Percentiles rank a stretch among this genome's conserved stretches.
Conservation (phyloP, 495 filamentous ascomycete species). For the Xylaria grammica region DNA sequence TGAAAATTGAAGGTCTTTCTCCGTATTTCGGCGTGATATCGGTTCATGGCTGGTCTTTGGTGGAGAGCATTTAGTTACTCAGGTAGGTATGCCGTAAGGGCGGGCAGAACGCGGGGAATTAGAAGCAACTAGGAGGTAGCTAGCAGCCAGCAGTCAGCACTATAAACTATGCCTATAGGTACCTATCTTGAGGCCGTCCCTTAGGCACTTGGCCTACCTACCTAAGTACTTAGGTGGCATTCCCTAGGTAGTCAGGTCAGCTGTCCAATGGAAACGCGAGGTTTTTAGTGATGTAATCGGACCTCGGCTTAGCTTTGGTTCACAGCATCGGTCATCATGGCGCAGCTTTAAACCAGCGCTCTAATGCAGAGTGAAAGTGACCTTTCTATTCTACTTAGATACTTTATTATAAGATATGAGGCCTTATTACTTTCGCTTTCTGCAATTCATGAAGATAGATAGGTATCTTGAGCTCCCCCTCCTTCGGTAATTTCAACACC, state of each 20-base stretch:
- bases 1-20: neutral
- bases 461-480: neutral
- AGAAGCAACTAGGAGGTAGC: neutral
- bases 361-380: no score
- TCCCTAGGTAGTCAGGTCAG: neutral
- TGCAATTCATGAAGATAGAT: neutral
- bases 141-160: no score
- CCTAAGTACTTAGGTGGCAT: neutral
- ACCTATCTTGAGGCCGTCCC: no score
- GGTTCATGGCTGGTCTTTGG: constrained; percentile 4
- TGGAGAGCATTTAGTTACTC: constrained; percentile 3
- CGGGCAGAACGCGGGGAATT: constrained; percentile 2
- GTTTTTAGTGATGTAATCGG: constrained; percentile 40
- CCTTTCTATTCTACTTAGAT: neutral
- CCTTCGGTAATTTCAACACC: neutral
- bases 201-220: no score
- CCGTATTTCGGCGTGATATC: neutral
- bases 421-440: neutral
- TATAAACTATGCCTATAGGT: no score
- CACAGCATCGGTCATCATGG: neutral
- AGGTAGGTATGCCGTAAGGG: no score
- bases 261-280: neutral
- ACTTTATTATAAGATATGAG: constrained; percentile 11
- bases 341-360: constrained; percentile 7
- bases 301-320: constrained; percentile 35